Percentiles rank a stretch among this genome's conserved stretches.
phyloP scores from a whole-genome alignment of 768 basidiomycete genomes.

The Boletus subcaerulescens region DNA sequence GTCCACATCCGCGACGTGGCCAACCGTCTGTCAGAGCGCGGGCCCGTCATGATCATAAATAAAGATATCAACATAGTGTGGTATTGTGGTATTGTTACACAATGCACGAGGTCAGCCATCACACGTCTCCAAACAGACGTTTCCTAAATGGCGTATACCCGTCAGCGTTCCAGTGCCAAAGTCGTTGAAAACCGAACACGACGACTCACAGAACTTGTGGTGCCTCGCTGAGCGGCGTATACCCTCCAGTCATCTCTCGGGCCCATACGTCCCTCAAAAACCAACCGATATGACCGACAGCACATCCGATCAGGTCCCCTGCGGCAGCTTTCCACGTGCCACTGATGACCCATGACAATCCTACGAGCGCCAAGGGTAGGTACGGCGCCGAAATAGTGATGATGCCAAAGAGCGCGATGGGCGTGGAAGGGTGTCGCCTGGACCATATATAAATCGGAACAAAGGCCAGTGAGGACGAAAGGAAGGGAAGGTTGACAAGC shows the following conservation, averaged over 20 bases:
- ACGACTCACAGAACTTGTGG: constrained; percentile 63
- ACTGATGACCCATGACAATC: constrained; percentile 78
- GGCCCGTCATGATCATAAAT: background rate
- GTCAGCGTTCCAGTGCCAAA: constrained; percentile 3
- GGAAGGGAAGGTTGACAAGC: constrained; percentile 87
- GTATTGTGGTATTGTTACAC: constrained; percentile 5
- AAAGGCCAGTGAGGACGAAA: constrained; percentile 90
- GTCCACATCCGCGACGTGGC: too few species aligned
- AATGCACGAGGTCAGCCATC: constrained; percentile 3
- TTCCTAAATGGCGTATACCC: constrained; percentile 39
- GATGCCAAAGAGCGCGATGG: constrained; percentile 94
- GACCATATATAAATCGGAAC: constrained; percentile 98
- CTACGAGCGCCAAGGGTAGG: constrained; percentile 88
- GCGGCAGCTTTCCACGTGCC: constrained; percentile 84
- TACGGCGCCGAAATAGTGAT: constrained; percentile 95
- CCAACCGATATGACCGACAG: constrained; percentile 85
- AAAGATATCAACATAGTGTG: background rate
- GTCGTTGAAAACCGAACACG: background rate
- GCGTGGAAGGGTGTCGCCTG: constrained; percentile 86
- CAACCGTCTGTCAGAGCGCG: too few species aligned
- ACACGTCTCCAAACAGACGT: constrained; percentile 61
- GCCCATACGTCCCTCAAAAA: constrained; percentile 85
- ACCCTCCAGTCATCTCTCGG: constrained; percentile 81
- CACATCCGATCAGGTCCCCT: constrained; percentile 79
- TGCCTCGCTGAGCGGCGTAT: constrained; percentile 68